Evolutionary conservation across 2,329 filamentous ascomycete genomes (phyloP).

Genomic region (Epichloe aotearoae): DNA sequence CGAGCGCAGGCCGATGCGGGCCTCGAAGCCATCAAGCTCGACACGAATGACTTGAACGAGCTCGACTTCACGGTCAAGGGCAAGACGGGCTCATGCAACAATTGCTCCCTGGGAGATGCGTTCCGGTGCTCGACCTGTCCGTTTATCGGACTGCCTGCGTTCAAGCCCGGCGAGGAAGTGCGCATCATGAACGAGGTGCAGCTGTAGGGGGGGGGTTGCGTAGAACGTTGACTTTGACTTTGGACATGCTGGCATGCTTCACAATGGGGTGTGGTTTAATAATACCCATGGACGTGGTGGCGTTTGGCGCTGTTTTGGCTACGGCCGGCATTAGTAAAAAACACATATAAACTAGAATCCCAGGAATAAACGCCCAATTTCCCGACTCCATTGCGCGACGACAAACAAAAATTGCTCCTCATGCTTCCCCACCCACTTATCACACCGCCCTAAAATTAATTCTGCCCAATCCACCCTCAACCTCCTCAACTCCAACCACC

Average conservation of each 20-base stretch:
- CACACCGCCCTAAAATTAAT: too few species aligned
- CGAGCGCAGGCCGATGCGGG: conserved; percentile 51
- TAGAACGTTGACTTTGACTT: not conserved
- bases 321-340: not conserved
- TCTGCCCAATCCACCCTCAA: too few species aligned
- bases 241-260: not conserved
- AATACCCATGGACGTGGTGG: conserved; percentile 4
- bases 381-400: too few species aligned
- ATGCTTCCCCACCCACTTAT: too few species aligned
- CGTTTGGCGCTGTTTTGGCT: conserved; percentile 1
- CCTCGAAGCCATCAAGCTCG: conserved; percentile 59
- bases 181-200: conserved; percentile 77
- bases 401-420: too few species aligned
- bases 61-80: conserved; percentile 96
- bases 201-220: conserved; percentile 33
- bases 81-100: conserved; percentile 89
- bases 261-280: not conserved
- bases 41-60: conserved; percentile 64
- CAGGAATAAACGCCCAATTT: too few species aligned
- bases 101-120: conserved; percentile 86
- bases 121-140: conserved; percentile 63
- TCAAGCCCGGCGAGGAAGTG: conserved; percentile 95
- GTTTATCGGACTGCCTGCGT: conserved; percentile 84
- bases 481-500: too few species aligned
- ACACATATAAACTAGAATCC: not conserved